Base-by-base conservation (phyloP, 352 stramenopile genomes). In the Phytophthora chlamydospora region DNA sequence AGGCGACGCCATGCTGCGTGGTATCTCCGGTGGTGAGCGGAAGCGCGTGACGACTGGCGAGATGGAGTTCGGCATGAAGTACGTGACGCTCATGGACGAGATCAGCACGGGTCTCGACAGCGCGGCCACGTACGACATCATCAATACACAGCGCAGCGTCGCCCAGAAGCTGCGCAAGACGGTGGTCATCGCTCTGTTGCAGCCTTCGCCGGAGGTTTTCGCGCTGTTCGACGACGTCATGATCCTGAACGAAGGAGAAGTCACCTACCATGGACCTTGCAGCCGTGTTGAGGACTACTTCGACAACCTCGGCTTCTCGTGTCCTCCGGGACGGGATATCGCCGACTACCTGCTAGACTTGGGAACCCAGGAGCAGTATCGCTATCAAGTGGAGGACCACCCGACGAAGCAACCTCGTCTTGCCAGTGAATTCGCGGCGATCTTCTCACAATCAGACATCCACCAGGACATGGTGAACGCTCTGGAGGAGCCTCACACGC, bases 61-160 rank as follows among this genome's bases (percentile, higher is more conserved):
- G 73, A 98, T 98, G 83, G 71, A 96, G 50, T 85, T 93, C 54
- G 73, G 76, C 49, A 70, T 76, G 43, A 81, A 85, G 62, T 85
- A 80, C 50, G 75, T 97, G 24, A 58, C 81, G 14, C 84, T 92
- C 45, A 80, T 83, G 61, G 92, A 98, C 66, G 84, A 96, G 75
- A 96, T 98, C 61, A 93, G 77, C 46, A 80, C 71, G 3, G 41
- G 41, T 12, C 41, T 48, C 19, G 41, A 48, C 41, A 48, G 21
- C 19, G 41, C 41, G 3, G 41, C 41, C 2, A 48, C 41, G 11
- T 48, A 13, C 41, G 41, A 48, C 41, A 27, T 27, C 24, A 27
- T 27, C 24, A 27, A 27, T 4, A 27, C 24, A 4, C 2, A 27
- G 24, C 24, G 41, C 19, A 48, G 41, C 35, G 41, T 19, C 21